These are phyloP conservation scores for Hortaea sp. DNA, from an alignment of 2,329 filamentous ascomycete species.

Conservation along the genomic window DNA sequence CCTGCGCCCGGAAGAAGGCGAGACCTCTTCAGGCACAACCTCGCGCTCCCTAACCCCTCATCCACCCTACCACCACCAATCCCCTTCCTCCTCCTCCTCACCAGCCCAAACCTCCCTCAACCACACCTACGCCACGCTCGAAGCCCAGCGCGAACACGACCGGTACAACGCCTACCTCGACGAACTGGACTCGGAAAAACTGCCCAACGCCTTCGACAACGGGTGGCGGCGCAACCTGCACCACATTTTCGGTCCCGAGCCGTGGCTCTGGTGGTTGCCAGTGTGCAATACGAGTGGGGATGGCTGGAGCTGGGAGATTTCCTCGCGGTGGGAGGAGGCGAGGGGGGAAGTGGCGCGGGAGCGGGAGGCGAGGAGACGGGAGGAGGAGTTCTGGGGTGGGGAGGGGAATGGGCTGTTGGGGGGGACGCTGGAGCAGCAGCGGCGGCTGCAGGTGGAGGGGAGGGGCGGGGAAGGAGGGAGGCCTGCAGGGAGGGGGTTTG, in stretches of 20 bases:
- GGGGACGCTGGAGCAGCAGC: slow-evolving; percentile 8
- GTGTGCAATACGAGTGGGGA: slow-evolving; percentile 80
- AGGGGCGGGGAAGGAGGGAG: not conserved
- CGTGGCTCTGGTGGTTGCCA: slow-evolving; percentile 67
- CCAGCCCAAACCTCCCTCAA: slow-evolving; percentile 37
- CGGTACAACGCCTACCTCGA: slow-evolving; percentile 76
- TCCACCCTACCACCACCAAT: not conserved
- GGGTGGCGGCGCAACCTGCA: slow-evolving; percentile 69
- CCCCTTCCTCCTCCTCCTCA: slow-evolving; percentile 20
- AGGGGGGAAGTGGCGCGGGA: slow-evolving; percentile 46
- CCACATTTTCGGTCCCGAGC: slow-evolving; percentile 70
- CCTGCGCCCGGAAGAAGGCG: slow-evolving; percentile 72
- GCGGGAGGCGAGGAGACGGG: slow-evolving; percentile 27
- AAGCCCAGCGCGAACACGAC: slow-evolving; percentile 54
- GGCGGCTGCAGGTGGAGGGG: slow-evolving; percentile 1
- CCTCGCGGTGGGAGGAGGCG: slow-evolving; percentile 64
- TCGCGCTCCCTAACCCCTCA: slow-evolving; percentile 14
- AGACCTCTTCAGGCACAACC: slow-evolving; percentile 33
- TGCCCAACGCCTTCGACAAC: slow-evolving; percentile 89
- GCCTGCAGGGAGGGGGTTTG: not conserved
- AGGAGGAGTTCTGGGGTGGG: slow-evolving; percentile 9
- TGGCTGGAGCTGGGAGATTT: slow-evolving; percentile 90
- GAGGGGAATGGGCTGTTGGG: slow-evolving; percentile 2
- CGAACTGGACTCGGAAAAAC: slow-evolving; percentile 74
- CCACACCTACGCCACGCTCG: slow-evolving; percentile 22